Base-by-base conservation (phyloP, 2,329 filamentous ascomycete genomes). In the Cryphonectria nitschkei region DNA sequence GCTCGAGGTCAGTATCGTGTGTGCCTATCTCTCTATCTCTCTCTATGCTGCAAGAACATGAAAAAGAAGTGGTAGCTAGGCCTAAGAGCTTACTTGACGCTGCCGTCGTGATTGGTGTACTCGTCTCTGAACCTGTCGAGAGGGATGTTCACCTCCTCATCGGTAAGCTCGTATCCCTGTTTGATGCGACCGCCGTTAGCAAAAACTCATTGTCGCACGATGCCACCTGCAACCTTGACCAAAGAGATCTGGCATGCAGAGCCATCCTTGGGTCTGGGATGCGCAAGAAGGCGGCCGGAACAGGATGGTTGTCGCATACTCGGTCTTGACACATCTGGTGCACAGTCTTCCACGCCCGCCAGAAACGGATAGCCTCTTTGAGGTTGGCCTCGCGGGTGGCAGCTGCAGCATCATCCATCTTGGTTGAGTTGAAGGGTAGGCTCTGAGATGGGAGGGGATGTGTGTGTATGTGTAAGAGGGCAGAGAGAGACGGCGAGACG, bases 291-390 rank as follows among this genome's bases (percentile, higher is more conserved):
- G 37, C 16, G 1, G 56, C 32, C 39, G 29, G 29, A 71, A 71
- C 75, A 73, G 72, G 73, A 60, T 43, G 6, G 66, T 62, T 67
- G 60, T 50, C 60, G 77, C 92, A 77, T 88, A 97, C 95, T 81
- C 95, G 86, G 81, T 98, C 96, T 73, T 88, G 86, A 76, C 96
- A 92, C 95, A 99, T 97, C 86, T 99, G 93, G 82, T 97, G 94
- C 65, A 94, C 90, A 11, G 96, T 99, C 82, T 90, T 90, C 89
- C 93, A 97, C 77, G 95, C 94, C 81, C 95, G 93, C 95, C 96
- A 99, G 76, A 98, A 89, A 79, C 93, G 90, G 77, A 87, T 84
- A 65, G 86, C 81, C 81, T 85, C 83, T 79, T 86, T 86, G 75
- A 83, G 81, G 80, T 84, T 85, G 74, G 82, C 78, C 73, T 81